Base-by-base conservation (phyloP, 78 protist species). In the Tieghemostelium lacteum region DNA sequence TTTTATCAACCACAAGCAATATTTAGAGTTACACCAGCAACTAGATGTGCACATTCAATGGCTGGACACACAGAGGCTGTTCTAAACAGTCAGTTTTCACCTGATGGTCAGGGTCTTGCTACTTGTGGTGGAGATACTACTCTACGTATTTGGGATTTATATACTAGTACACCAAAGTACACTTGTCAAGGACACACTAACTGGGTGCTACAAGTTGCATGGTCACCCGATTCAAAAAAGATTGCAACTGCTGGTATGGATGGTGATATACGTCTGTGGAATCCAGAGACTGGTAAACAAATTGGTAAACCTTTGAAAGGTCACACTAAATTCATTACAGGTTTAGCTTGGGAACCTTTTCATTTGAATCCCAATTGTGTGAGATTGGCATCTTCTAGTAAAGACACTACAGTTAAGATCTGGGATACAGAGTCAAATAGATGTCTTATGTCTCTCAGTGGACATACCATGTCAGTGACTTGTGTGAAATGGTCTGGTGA, bases 401-500 rank as follows among this genome's bases (percentile, higher is more conserved):
- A 98, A 74, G 99, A 98, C 72, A 93, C 96, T 33, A 73, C 98
- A 8, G 85, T 89, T 39, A 80, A 75, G 39, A 72, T 98, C 20
- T 98, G 99, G 99, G 95, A 96, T 66, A 66, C 70, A 1, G 78
- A 80, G 31, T 45, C 42, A 2, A 73, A 92, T 54, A 33, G 45
- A 1, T 19, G 74, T 50, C 2, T 65, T 20, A 39, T 76, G 71
- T n/a, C 97, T 24, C 76, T 98, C 1, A 26, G 16, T 64, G 97
- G 98, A 14, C 99, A 99, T 93, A 93, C 97, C 19, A 34, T 58
- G 50, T n/a, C 94, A 0, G 98, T 98, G 4, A 91, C 99, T 19
- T 93, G 97, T 57, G 86, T 99, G 3, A 45, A 22, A 22, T 98
- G 99, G 99, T 97, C 99, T 52, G 99, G 99, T 20, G 94, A 88